These are phyloP conservation scores for Megacollybia marginata DNA, from an alignment of 768 basidiomycete species.

Conservation along the genomic window DNA sequence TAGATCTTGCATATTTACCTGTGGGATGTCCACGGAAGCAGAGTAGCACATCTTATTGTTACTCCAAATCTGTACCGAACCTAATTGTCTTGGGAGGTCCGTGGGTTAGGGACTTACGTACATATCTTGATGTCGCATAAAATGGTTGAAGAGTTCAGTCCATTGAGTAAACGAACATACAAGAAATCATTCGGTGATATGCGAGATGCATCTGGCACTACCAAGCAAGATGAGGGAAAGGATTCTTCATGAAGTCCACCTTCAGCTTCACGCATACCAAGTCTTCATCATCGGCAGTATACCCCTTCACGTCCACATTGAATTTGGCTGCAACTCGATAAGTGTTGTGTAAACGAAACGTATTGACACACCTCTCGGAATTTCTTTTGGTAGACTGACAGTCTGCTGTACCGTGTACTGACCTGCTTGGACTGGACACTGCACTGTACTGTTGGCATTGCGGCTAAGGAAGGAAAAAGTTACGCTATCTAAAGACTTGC, in stretches of 20 bases:
- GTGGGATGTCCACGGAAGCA: not conserved
- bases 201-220: slow-evolving; percentile 8
- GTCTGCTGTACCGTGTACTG: slow-evolving; percentile 71
- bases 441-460: slow-evolving; percentile 65
- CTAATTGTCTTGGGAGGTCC: not conserved
- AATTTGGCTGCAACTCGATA: slow-evolving; percentile 66
- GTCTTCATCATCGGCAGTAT: slow-evolving; percentile 63
- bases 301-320: slow-evolving; percentile 57
- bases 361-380: slow-evolving; percentile 58
- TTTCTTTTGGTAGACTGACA: slow-evolving; percentile 84
- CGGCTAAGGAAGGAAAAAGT: slow-evolving; percentile 35
- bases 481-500: not conserved
- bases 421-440: slow-evolving; percentile 79
- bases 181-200: not conserved
- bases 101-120: not conserved
- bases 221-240: slow-evolving; percentile 26
- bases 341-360: slow-evolving; percentile 1
- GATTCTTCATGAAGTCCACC: slow-evolving; percentile 62
- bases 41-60: slow-evolving; percentile 4
- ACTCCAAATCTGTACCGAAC: slow-evolving; percentile 2
- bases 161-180: not conserved
- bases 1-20: not conserved
- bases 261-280: slow-evolving; percentile 76
- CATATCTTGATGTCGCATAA: not conserved
- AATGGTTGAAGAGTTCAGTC: not conserved